A percentile compares a stretch with the other conserved stretches of the same genome.
These are phyloP conservation scores for Kodamaea kakaduensis DNA, from an alignment of 805 yeast genomes.

Conservation along the genomic window DNA sequence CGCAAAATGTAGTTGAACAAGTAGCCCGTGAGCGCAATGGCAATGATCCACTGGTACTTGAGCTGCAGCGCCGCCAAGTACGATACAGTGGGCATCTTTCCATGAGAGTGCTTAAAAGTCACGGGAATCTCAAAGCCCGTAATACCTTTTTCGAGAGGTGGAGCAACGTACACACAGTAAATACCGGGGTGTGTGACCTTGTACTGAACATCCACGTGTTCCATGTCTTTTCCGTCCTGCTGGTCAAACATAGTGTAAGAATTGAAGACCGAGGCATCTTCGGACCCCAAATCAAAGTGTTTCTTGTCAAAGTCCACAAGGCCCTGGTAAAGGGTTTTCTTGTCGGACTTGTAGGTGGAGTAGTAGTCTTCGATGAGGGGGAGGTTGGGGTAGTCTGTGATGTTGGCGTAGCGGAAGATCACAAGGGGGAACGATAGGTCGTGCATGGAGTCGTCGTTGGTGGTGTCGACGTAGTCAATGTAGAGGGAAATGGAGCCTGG, in stretches of 20 bases:
- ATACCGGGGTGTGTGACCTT: constrained; percentile 16
- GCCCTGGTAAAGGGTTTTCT: constrained; percentile 10
- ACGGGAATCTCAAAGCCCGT: constrained; percentile 17
- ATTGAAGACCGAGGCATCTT: constrained; percentile 4
- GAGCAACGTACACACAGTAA: constrained; percentile 30
- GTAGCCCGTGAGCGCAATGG: constrained; percentile 16
- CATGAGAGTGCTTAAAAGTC: constrained; percentile 20
- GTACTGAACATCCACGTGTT: constrained; percentile 5
- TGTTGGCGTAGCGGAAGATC: constrained; percentile 22
- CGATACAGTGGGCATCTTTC: constrained; percentile 19
- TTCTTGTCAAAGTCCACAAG: constrained; percentile 14
- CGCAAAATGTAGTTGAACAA: constrained; percentile 24
- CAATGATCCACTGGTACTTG: constrained; percentile 14
- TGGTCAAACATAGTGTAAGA: constrained; percentile 6
- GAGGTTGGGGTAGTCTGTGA: constrained; percentile 18
- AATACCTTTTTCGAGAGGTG: constrained; percentile 15
- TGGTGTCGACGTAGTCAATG: constrained; percentile 10
- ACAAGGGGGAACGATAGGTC: constrained; percentile 20
- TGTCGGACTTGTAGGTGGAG: constrained; percentile 6
- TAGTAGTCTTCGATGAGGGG: constrained; percentile 16
- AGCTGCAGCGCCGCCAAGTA: constrained; percentile 17
- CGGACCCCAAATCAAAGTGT: constrained; percentile 14
- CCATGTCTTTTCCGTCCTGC: constrained; percentile 4
- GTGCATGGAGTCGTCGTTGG: constrained; percentile 6
- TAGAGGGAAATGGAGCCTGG: constrained; percentile 11